phyloP scores from a whole-genome alignment of 1,284 basidiomycete genomes.

The Irpex lacteus region DNA sequence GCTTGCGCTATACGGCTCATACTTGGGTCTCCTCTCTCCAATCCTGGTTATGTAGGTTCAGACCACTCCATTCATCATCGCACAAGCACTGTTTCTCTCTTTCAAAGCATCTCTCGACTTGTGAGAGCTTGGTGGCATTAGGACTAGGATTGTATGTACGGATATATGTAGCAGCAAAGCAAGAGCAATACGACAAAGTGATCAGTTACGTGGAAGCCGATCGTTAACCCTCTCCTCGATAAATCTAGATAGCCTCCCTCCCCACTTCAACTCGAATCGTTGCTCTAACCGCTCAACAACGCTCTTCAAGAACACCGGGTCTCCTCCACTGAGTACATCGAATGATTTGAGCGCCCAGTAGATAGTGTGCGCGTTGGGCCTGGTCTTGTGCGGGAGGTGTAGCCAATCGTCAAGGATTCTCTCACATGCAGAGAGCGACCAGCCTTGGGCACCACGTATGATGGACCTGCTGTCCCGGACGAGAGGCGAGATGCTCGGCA shows the following conservation, averaged over 20 bases:
- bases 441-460: conserved; percentile 25
- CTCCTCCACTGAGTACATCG: conserved; percentile 49
- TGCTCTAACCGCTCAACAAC: conserved; percentile 55
- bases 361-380: conserved; percentile 44
- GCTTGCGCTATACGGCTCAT: not conserved
- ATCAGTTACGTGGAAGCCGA: not conserved
- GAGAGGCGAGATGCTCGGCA: not conserved
- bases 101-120: not conserved
- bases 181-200: not conserved
- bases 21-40: not conserved
- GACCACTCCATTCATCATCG: not conserved
- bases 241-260: conserved; percentile 43
- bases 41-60: not conserved
- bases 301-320: conserved; percentile 43
- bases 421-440: conserved; percentile 56
- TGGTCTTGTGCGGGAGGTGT: conserved; percentile 39
- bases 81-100: not conserved
- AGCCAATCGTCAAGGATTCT: conserved; percentile 60
- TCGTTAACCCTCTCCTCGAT: conserved; percentile 16
- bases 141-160: conserved; percentile 5
- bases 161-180: conserved; percentile 2
- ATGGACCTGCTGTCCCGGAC: not conserved
- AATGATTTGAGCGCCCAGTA: conserved; percentile 69
- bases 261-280: conserved; percentile 46
- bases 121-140: conserved; percentile 9